A percentile compares a stretch with the other conserved stretches of the same genome.
Conservation (phyloP, 805 yeast species). For the Starmerella lactis-condensi region DNA sequence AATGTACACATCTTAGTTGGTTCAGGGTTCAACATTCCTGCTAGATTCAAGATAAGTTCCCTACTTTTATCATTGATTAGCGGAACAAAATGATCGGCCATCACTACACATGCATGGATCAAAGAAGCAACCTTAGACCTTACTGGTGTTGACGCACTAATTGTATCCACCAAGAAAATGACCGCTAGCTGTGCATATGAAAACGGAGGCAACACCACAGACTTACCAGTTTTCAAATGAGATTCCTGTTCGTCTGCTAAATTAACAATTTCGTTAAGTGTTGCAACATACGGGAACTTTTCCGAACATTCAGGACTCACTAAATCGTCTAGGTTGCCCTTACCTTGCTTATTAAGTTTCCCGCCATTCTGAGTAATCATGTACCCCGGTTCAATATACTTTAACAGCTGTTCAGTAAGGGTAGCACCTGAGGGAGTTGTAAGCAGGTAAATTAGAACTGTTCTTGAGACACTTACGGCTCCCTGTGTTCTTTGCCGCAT, state of each 20-base stretch:
- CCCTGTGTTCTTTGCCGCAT: slow-evolving; percentile 49
- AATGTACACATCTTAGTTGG: slow-evolving; percentile 34
- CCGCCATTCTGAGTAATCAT: slow-evolving; percentile 36
- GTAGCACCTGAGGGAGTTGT: slow-evolving; percentile 35
- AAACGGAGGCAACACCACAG: slow-evolving; percentile 34
- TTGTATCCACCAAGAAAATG: slow-evolving; percentile 65
- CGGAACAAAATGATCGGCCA: slow-evolving; percentile 72
- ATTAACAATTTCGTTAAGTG: slow-evolving; percentile 40
- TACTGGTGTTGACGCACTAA: slow-evolving; percentile 45
- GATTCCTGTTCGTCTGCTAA: slow-evolving; percentile 30
- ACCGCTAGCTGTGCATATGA: slow-evolving; percentile 76
- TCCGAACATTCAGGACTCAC: slow-evolving; percentile 14
- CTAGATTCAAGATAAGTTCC: slow-evolving; percentile 43
- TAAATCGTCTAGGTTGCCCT: slow-evolving; percentile 2
- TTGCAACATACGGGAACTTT: slow-evolving; percentile 57
- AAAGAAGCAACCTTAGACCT: slow-evolving; percentile 46
- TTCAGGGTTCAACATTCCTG: slow-evolving; percentile 24
- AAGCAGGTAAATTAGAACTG: slow-evolving; percentile 54
- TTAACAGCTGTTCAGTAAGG: slow-evolving; percentile 40
- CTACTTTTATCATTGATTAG: slow-evolving; percentile 74
- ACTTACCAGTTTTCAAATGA: slow-evolving; percentile 2
- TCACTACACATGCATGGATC: slow-evolving; percentile 58
- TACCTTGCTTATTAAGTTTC: no score
- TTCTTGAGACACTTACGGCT: slow-evolving; percentile 64
- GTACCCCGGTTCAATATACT: slow-evolving; percentile 59